Conservation (phyloP, 2,329 filamentous ascomycete genomes). For the Aspergillus calidoustus region DNA sequence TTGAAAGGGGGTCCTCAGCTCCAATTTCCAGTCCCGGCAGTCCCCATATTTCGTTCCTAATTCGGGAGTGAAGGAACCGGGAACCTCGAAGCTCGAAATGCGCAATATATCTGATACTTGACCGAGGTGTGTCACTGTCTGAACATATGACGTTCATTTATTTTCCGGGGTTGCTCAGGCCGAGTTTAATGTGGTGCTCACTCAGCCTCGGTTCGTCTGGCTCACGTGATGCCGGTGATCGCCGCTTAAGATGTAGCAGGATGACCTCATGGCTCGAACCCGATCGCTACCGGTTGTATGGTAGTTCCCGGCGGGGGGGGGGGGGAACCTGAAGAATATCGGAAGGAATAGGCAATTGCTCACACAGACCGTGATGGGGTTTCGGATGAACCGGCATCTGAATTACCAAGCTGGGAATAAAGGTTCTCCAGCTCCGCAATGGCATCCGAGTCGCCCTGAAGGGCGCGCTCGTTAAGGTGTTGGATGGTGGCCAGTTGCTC, state of each 20-base stretch:
- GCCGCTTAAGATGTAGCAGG: neutral
- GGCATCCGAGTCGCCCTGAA: conserved; percentile 43
- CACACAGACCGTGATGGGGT: conserved; percentile 17
- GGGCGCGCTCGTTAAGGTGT: conserved; percentile 40
- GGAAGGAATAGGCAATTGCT: neutral
- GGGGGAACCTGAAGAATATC: neutral
- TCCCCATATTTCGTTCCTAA: neutral
- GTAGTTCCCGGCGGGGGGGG: neutral
- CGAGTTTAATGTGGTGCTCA: neutral
- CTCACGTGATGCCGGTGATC: neutral
- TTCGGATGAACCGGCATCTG: conserved; percentile 18
- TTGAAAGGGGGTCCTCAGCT: neutral
- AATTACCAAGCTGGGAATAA: conserved; percentile 35
- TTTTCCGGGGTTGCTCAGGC: neutral
- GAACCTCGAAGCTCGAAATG: neutral
- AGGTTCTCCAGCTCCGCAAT: conserved; percentile 42
- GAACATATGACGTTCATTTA: neutral
- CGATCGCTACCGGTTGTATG: neutral
- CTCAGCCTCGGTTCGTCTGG: neutral
- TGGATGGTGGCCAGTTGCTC: conserved; percentile 43
- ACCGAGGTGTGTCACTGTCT: neutral
- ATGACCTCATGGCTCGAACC: neutral
- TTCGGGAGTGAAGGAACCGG: neutral
- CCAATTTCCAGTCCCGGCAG: neutral
- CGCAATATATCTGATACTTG: neutral